Percentiles rank a stretch among this genome's conserved stretches.
Conservation (phyloP, 1,284 basidiomycete genomes). For the Apiotrichum montevideense region DNA sequence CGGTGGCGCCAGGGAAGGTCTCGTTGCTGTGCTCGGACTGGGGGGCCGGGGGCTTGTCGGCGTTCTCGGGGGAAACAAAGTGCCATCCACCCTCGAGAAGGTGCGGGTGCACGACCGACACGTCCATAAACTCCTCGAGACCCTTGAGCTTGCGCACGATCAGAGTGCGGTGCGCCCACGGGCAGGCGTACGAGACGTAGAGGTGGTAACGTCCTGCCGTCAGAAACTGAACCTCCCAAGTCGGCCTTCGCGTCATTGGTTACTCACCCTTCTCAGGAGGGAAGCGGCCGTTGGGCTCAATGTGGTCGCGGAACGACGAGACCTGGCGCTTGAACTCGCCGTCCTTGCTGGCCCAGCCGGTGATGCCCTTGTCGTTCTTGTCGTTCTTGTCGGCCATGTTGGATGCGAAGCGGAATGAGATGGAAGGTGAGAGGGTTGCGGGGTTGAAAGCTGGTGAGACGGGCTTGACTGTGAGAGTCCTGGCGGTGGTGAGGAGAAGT, state of each 20-base stretch:
- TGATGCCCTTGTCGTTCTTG: conserved; percentile 45
- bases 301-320: conserved; percentile 66
- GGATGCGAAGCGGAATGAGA: background rate
- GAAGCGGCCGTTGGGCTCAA: conserved; percentile 68
- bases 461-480: background rate
- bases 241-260: background rate
- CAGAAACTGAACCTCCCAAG: background rate
- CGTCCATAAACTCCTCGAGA: conserved; percentile 73
- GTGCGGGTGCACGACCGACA: conserved; percentile 76
- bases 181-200: conserved; percentile 72
- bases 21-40: conserved; percentile 47
- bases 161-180: conserved; percentile 89
- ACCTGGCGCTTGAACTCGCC: conserved; percentile 75
- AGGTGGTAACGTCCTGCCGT: conserved; percentile 76
- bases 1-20: conserved; percentile 63
- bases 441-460: too few relatives aligned
- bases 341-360: conserved; percentile 60
- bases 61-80: conserved; percentile 55
- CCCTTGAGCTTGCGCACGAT: conserved; percentile 89
- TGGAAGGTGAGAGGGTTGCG: background rate
- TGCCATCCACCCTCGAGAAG: conserved; percentile 84
- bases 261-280: conserved; percentile 69
- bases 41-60: conserved; percentile 24
- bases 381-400: background rate
- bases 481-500: background rate